phyloP scores from a whole-genome alignment of 345 rosid species.

The Cochlearia excelsa region DNA sequence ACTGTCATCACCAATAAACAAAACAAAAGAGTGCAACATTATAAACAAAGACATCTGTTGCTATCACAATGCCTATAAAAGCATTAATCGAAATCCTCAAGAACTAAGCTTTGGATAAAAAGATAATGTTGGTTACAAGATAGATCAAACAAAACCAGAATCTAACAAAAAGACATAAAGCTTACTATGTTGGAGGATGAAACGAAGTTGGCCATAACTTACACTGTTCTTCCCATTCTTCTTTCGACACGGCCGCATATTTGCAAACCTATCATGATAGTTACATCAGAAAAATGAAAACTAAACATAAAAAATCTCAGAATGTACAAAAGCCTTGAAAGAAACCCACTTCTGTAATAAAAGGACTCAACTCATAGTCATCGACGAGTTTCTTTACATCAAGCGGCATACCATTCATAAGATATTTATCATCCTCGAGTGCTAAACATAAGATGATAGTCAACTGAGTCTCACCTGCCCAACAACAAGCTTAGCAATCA shows the following conservation, averaged over 20 bases:
- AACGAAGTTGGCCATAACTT: conserved; percentile 91
- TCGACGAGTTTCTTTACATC: conserved; percentile 51
- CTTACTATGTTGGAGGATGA: conserved; percentile 92
- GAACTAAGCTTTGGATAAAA: too few relatives aligned
- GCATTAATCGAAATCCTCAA: background rate
- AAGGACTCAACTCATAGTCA: conserved; percentile 76
- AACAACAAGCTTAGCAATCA: conserved; percentile 26
- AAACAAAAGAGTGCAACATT: background rate
- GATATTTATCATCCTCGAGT: conserved; percentile 36
- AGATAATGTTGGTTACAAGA: too few relatives aligned
- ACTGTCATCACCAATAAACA: conserved; percentile 35
- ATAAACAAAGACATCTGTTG: conserved; percentile 4
- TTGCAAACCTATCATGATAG: conserved; percentile 51
- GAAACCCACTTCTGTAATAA: conserved; percentile 64
- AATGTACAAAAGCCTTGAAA: conserved; percentile 8
- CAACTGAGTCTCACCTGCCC: conserved; percentile 57
- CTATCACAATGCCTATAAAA: conserved; percentile 2
- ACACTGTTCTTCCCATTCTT: conserved; percentile 90
- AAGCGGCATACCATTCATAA: conserved; percentile 37
- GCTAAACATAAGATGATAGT: conserved; percentile 65
- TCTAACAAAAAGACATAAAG: too few relatives aligned
- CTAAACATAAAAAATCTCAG: background rate
- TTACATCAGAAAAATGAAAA: conserved; percentile 1
- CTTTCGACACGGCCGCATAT: conserved; percentile 70
- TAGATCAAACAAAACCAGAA: too few relatives aligned